Conservation (phyloP, 2,329 filamentous ascomycete species). For the Aspergillus texensis region DNA sequence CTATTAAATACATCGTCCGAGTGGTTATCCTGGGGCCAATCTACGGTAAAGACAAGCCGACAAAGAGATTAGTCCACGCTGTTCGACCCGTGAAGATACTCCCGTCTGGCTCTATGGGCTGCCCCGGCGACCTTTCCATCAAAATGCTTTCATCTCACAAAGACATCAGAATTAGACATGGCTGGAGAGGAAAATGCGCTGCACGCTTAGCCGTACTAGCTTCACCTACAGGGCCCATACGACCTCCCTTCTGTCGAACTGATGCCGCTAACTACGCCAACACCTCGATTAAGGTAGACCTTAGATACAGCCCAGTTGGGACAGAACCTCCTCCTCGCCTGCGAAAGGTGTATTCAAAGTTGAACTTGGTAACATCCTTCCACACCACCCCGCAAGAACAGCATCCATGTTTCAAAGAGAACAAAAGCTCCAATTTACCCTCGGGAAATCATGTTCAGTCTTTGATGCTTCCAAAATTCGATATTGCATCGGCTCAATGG, state of each 20-base stretch:
- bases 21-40: neutral
- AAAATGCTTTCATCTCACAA: neutral
- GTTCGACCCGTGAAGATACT: neutral
- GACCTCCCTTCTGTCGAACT: neutral
- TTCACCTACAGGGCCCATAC: neutral
- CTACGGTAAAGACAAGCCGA: neutral
- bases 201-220: neutral
- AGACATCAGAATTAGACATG: neutral
- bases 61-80: neutral
- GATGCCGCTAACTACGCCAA: neutral
- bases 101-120: neutral
- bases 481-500: neutral
- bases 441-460: neutral
- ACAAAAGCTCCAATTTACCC: neutral
- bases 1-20: neutral
- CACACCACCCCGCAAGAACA: neutral
- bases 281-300: neutral
- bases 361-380: neutral
- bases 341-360: neutral
- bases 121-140: accelerated
- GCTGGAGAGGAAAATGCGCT: neutral
- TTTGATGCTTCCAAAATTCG: neutral
- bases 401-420: neutral
- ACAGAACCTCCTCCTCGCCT: neutral
- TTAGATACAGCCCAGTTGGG: neutral